Percentiles rank a stretch among this genome's conserved stretches.
Evolutionary conservation across 176 grass and related monocot species (phyloP).

Genomic region (Oryza rufipogon): DNA sequence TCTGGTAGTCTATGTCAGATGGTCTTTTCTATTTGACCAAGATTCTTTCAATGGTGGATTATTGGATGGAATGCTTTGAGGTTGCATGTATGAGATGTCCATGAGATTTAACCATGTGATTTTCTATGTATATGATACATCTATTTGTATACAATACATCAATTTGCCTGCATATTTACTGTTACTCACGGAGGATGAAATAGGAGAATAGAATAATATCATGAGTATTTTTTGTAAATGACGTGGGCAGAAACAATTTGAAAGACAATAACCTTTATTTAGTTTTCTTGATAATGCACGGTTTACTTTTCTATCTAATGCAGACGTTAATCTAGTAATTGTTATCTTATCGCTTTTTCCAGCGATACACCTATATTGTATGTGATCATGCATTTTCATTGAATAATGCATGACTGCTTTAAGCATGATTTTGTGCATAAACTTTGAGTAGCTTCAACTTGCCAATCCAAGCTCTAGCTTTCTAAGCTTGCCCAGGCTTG

Average conservation of each 20-base stretch:
- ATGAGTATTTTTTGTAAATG: neutral
- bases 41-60: neutral
- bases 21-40: constrained; percentile 16
- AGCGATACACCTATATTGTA: neutral
- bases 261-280: neutral
- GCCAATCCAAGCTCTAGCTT: neutral
- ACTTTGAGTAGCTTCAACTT: neutral
- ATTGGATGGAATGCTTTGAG: constrained; percentile 24
- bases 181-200: too few relatives aligned
- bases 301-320: neutral
- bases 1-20: constrained; percentile 16
- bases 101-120: neutral
- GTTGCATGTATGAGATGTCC: constrained; percentile 4
- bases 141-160: too few relatives aligned
- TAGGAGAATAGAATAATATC: neutral
- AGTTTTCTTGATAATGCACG: constrained; percentile 1
- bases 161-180: neutral
- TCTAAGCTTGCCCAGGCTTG: neutral
- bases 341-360: neutral
- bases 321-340: neutral
- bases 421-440: neutral
- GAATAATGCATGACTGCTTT: neutral
- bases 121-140: neutral
- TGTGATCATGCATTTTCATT: neutral
- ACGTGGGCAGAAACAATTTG: neutral